Evolutionary conservation across 768 basidiomycete genomes (phyloP).

Genomic region (Aureoboletus auriporus): DNA sequence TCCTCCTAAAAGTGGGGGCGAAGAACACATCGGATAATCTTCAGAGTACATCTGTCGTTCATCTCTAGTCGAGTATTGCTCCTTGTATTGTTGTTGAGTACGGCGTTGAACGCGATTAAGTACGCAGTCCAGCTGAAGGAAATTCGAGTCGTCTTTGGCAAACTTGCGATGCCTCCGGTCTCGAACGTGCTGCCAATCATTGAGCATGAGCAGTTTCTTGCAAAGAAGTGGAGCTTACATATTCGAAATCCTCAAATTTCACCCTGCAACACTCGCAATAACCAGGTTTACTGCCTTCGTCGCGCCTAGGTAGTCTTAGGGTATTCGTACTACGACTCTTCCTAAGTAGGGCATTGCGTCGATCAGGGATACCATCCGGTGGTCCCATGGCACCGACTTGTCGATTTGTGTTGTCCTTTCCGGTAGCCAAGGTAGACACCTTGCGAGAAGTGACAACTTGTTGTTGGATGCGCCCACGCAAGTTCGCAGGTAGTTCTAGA

Average conservation of each 20-base stretch:
- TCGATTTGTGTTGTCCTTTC: conserved; percentile 25
- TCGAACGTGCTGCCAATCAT: conserved; percentile 57
- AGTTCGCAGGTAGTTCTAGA: conserved; percentile 46
- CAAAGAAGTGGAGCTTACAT: conserved; percentile 40
- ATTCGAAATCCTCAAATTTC: conserved; percentile 85
- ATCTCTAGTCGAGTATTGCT: conserved; percentile 21
- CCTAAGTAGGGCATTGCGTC: conserved; percentile 46
- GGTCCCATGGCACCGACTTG: conserved; percentile 58
- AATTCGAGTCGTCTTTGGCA: conserved; percentile 74
- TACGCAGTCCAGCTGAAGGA: conserved; percentile 70
- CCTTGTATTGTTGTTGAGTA: conserved; percentile 24
- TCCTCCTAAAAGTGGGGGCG: conserved; percentile 7
- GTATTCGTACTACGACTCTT: conserved; percentile 84
- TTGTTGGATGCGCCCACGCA: conserved; percentile 55
- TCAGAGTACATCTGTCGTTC: conserved; percentile 14
- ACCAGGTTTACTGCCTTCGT: conserved; percentile 87
- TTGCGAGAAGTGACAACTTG: conserved; percentile 68
- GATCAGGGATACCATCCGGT: conserved; percentile 54
- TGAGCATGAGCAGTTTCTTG: background rate
- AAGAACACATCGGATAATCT: conserved; percentile 21
- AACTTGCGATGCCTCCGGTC: conserved; percentile 78
- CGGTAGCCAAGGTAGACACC: conserved; percentile 29
- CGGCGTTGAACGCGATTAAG: conserved; percentile 58
- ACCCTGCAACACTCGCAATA: conserved; percentile 96
- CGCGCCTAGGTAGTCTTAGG: conserved; percentile 67